Conservation (phyloP, 2,329 filamentous ascomycete genomes). For the Fusarium acutatum region DNA sequence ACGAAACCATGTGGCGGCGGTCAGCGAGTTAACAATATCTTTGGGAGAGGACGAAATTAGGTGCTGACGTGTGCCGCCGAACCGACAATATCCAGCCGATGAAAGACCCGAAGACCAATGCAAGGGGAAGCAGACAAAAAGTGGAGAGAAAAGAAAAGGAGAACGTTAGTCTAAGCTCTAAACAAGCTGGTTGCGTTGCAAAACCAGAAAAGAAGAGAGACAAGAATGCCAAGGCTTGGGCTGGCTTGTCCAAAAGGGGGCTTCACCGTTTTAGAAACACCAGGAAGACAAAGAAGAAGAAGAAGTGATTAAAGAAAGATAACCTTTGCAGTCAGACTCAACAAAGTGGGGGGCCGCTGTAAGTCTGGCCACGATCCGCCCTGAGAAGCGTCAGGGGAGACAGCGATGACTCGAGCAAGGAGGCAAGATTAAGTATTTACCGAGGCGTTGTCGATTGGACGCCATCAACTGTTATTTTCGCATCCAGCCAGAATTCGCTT, state of each 20-base stretch:
- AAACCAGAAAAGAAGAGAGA: neutral
- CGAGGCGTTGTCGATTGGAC: neutral
- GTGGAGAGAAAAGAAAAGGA: conserved; percentile 22
- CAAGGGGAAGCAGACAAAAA: conserved; percentile 13
- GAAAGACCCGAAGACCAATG: conserved; percentile 1
- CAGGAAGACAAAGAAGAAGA: neutral
- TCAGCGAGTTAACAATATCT: neutral
- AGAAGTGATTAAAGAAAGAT: neutral
- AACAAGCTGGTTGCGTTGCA: neutral
- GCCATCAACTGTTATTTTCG: neutral
- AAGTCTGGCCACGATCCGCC: neutral
- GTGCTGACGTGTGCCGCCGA: conserved; percentile 36
- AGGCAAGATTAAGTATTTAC: neutral
- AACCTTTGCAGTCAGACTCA: neutral
- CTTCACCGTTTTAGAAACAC: neutral
- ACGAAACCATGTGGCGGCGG: conserved; percentile 13
- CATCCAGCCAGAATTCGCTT: neutral
- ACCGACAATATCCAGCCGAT: neutral
- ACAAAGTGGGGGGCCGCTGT: neutral
- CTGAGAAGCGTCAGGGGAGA: conserved; percentile 10
- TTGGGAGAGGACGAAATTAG: conserved; percentile 30
- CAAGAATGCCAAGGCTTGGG: neutral
- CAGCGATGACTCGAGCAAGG: neutral
- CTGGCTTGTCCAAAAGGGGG: neutral
- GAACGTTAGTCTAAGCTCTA: neutral